A percentile compares a stretch with the other conserved stretches of the same genome.
Conservation (phyloP, 306 rosid species). For the Fagus crenata region DNA sequence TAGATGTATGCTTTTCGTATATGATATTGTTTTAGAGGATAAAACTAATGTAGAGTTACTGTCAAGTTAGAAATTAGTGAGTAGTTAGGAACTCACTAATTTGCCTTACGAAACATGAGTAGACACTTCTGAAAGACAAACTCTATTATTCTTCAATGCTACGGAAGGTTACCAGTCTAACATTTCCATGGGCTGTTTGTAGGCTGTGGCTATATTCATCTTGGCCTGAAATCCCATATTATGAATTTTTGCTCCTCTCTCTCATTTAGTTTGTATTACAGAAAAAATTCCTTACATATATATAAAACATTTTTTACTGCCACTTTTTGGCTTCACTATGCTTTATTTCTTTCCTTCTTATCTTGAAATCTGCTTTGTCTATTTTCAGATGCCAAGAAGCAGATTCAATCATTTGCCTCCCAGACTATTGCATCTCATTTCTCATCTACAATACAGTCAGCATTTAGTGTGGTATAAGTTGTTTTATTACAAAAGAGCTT, state of each 20-base stretch:
- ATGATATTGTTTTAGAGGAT: too few relatives aligned
- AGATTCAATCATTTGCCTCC: slow-evolving; percentile 83
- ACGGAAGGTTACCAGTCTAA: background rate
- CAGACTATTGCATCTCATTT: slow-evolving; percentile 74
- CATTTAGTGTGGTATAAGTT: slow-evolving; percentile 72
- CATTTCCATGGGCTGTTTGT: background rate
- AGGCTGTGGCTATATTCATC: background rate
- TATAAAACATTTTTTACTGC: background rate
- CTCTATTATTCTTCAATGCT: background rate
- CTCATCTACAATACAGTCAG: slow-evolving; percentile 78
- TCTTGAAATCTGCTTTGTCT: slow-evolving; percentile 28
- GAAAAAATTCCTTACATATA: background rate
- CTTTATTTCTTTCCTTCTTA: background rate
- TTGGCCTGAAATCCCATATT: background rate
- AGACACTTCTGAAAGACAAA: background rate
- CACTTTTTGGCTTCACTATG: background rate
- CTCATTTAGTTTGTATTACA: background rate
- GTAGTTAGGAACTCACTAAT: background rate
- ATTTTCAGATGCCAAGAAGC: slow-evolving; percentile 89
- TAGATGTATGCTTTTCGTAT: too few relatives aligned
- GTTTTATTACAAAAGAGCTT: background rate
- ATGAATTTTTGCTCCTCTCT: background rate
- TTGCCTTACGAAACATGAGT: background rate
- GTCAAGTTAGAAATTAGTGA: too few relatives aligned
- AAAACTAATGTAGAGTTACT: too few relatives aligned